Conservation (phyloP, 768 basidiomycete species). For the Rhizopogon rudus region DNA sequence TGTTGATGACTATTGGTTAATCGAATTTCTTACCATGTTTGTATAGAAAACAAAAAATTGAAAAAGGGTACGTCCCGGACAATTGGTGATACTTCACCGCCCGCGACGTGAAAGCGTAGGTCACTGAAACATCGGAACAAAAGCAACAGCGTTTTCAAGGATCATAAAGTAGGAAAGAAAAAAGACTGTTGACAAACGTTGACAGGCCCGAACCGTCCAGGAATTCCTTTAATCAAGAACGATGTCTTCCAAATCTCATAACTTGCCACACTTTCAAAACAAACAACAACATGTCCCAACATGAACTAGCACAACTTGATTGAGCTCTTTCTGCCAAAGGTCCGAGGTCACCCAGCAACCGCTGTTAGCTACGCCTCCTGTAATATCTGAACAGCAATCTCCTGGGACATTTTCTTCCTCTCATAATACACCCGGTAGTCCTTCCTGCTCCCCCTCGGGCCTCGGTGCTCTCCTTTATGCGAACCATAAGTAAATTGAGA, state of each 20-base stretch:
- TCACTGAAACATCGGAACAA: constrained; percentile 39
- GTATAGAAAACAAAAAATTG: constrained; percentile 3
- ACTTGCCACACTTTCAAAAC: constrained; percentile 20
- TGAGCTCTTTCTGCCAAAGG: constrained; percentile 30
- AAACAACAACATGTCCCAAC: constrained; percentile 11
- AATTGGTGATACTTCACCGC: constrained; percentile 41
- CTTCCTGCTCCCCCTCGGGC: no score
- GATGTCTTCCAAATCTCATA: background rate
- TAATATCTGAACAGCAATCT: no score
- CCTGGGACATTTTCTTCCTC: no score
- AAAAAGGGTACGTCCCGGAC: constrained; percentile 21
- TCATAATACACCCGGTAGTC: no score
- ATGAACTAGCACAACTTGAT: no score
- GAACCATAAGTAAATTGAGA: background rate
- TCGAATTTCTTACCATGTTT: constrained; percentile 7
- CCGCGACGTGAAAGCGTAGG: constrained; percentile 53
- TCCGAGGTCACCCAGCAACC: no score
- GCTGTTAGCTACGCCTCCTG: no score
- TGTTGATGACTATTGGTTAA: constrained; percentile 37
- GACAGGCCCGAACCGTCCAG: constrained; percentile 29
- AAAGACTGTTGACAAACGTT: constrained; percentile 48
- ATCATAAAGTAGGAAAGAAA: constrained; percentile 33
- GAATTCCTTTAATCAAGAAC: constrained; percentile 21
- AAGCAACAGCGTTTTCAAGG: constrained; percentile 36
- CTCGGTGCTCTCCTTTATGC: background rate